Percentiles rank a stretch among this genome's conserved stretches.
Evolutionary conservation across 495 filamentous ascomycete species (phyloP).

Genomic region (Xylaria nigripes): DNA sequence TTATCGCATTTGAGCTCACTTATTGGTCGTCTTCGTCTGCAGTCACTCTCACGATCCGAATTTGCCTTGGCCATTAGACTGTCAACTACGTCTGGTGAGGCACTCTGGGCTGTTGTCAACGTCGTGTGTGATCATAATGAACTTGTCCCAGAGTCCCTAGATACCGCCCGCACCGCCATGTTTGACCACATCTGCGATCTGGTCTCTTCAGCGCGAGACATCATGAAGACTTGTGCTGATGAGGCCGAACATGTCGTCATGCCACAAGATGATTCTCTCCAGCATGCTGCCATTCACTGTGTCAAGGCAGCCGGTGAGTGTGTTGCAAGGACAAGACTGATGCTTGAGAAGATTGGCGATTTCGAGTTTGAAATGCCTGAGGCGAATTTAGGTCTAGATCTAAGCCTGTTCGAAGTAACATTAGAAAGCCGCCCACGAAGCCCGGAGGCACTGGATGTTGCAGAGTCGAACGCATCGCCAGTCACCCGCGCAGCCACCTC

Average conservation of each 20-base stretch:
- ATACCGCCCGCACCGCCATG: slow-evolving; percentile 67
- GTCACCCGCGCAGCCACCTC: slow-evolving; percentile 17
- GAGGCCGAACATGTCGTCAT: slow-evolving; percentile 69
- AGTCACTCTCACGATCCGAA: slow-evolving; percentile 79
- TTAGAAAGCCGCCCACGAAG: slow-evolving; percentile 28
- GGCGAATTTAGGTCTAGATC: slow-evolving; percentile 40
- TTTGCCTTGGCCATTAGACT: slow-evolving; percentile 62
- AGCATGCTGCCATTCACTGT: slow-evolving; percentile 70
- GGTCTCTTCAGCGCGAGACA: slow-evolving; percentile 68
- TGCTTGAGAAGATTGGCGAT: slow-evolving; percentile 87
- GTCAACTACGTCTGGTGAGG: slow-evolving; percentile 70
- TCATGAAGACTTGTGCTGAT: slow-evolving; percentile 53
- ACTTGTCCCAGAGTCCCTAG: slow-evolving; percentile 53
- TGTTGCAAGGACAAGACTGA: slow-evolving; percentile 70
- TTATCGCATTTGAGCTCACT: slow-evolving; percentile 84
- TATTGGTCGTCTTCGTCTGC: slow-evolving; percentile 80
- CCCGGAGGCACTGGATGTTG: slow-evolving; percentile 28
- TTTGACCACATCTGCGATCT: slow-evolving; percentile 70
- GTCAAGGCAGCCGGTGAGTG: slow-evolving; percentile 88
- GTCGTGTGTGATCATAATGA: slow-evolving; percentile 71
- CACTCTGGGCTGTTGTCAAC: slow-evolving; percentile 71
- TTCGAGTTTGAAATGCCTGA: slow-evolving; percentile 67
- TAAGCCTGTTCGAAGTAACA: slow-evolving; percentile 31
- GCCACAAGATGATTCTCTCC: slow-evolving; percentile 71
- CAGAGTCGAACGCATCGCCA: slow-evolving; percentile 26